Conservation (phyloP, 2,329 filamentous ascomycete species). For the Ceratocystis ficicola region DNA sequence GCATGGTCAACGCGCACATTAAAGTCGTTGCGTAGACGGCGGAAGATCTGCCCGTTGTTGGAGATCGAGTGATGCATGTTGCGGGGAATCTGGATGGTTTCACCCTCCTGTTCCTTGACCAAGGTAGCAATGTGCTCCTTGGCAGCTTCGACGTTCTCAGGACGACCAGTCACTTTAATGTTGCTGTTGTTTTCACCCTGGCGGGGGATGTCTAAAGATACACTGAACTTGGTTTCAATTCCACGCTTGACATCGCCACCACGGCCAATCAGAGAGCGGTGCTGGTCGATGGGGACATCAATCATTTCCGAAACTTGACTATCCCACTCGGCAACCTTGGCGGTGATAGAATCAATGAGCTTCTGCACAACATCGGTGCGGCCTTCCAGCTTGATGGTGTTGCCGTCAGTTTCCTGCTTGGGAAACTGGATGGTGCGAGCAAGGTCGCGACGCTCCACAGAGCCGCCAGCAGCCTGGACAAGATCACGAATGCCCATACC, state of each 20-base stretch:
- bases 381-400: conserved; percentile 78
- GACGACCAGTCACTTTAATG: conserved; percentile 72
- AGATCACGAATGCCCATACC: conserved; percentile 80
- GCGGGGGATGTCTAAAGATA: conserved; percentile 81
- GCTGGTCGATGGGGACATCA: conserved; percentile 80
- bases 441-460: conserved; percentile 69
- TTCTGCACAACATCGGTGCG: conserved; percentile 74
- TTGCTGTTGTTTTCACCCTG: conserved; percentile 74
- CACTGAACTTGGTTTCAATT: conserved; percentile 73
- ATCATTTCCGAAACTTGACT: conserved; percentile 67
- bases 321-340: conserved; percentile 70
- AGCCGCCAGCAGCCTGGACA: conserved; percentile 76
- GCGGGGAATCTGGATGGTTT: conserved; percentile 73
- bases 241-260: conserved; percentile 77
- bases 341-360: conserved; percentile 69
- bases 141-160: conserved; percentile 67
- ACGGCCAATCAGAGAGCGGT: conserved; percentile 79
- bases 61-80: conserved; percentile 72
- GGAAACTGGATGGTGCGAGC: conserved; percentile 92
- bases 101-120: conserved; percentile 75
- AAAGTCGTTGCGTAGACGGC: conserved; percentile 71
- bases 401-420: conserved; percentile 70
- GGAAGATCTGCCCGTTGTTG: conserved; percentile 89
- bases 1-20: conserved; percentile 87
- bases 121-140: conserved; percentile 72